Evolutionary conservation across 1,139 yeast species (phyloP).

Genomic region (Suhomyces chickasaworum): DNA sequence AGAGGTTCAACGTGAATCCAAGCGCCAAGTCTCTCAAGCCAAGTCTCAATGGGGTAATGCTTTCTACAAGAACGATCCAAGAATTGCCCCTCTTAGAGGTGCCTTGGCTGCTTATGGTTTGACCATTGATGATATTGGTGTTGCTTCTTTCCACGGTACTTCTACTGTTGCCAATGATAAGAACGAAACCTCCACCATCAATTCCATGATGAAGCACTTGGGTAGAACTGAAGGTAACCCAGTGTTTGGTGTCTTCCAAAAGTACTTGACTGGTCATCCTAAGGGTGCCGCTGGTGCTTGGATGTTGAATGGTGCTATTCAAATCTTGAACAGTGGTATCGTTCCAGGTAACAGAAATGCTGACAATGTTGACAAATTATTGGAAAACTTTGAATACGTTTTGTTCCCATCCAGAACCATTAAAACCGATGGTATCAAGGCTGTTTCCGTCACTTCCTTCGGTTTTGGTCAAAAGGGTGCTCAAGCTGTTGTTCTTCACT

Average conservation of each 20-base stretch:
- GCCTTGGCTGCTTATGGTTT: constrained; percentile 92
- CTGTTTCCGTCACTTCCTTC: constrained; percentile 93
- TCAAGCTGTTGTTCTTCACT: constrained; percentile 87
- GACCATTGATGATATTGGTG: constrained; percentile 92
- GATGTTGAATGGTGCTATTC: constrained; percentile 99
- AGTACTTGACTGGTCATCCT: constrained; percentile 98
- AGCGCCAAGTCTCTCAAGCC: constrained; percentile 83
- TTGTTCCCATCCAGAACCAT: constrained; percentile 92
- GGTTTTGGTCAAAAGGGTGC: constrained; percentile 99
- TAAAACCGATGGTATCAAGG: constrained; percentile 96
- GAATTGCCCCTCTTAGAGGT: constrained; percentile 96
- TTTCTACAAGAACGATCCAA: constrained; percentile 86
- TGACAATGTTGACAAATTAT: constrained; percentile 83
- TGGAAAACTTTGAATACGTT: constrained; percentile 84
- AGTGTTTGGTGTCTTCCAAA: constrained; percentile 96
- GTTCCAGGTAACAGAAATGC: constrained; percentile 99
- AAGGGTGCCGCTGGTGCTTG: constrained; percentile 99
- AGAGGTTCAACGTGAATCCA: constrained; percentile 83
- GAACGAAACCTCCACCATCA: constrained; percentile 91
- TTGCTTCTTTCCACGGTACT: constrained; percentile 99
- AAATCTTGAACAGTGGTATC: constrained; percentile 86
- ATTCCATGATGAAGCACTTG: constrained; percentile 89
- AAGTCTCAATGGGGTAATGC: constrained; percentile 95
- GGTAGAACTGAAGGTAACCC: constrained; percentile 99
- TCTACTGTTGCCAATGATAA: constrained; percentile 97